These are phyloP conservation scores for Adiantum capillusveneris DNA, from an alignment of 75 land plant genomes.

Conservation along the genomic window DNA sequence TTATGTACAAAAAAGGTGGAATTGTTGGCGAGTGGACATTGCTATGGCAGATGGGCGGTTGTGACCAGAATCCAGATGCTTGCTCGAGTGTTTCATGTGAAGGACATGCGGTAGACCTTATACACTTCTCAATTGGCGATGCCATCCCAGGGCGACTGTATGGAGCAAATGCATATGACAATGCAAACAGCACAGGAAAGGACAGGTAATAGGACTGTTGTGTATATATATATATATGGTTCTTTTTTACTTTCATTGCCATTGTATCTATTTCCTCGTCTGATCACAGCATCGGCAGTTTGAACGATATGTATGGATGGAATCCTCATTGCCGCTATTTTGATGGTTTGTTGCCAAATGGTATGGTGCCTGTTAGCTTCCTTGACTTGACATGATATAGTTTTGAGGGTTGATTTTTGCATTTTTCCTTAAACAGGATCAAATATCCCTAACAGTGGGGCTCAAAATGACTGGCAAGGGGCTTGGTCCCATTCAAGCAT, in stretches of 20 bases:
- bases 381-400: background rate
- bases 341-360: slow-evolving; percentile 78
- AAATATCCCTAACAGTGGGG: slow-evolving; percentile 15
- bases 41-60: slow-evolving; percentile 85
- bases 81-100: slow-evolving; percentile 59
- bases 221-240: background rate
- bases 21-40: too few species aligned
- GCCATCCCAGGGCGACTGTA: slow-evolving; percentile 93
- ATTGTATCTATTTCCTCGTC: too few species aligned
- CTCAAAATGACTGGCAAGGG: slow-evolving; percentile 87
- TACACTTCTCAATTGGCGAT: slow-evolving; percentile 84
- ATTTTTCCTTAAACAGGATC: background rate
- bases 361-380: slow-evolving; percentile 23
- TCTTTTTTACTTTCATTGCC: too few species aligned
- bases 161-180: slow-evolving; percentile 77
- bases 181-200: slow-evolving; percentile 55
- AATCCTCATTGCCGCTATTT: slow-evolving; percentile 82
- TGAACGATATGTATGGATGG: slow-evolving; percentile 87
- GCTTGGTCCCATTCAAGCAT: slow-evolving; percentile 85
- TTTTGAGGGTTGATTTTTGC: background rate
- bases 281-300: slow-evolving; percentile 65
- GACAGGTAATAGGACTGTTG: slow-evolving; percentile 48
- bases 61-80: slow-evolving; percentile 37
- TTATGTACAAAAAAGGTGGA: too few species aligned
- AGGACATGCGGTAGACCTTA: slow-evolving; percentile 90